phyloP scores from a whole-genome alignment of 495 filamentous ascomycete genomes.

The Penicillium cosmopolitanum region DNA sequence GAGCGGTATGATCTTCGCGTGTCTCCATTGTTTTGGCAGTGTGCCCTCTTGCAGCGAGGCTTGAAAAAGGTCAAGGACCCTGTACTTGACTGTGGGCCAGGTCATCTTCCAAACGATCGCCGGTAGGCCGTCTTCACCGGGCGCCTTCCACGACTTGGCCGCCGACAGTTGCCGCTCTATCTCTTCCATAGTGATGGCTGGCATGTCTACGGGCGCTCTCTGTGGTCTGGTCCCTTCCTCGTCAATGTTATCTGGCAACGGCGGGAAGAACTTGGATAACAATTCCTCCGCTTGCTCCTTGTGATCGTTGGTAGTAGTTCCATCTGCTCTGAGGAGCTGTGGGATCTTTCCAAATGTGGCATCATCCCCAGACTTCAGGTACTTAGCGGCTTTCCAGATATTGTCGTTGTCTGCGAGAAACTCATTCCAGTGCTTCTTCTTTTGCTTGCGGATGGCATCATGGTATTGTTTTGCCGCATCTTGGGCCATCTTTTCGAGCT shows the following conservation, averaged over 20 bases:
- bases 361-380: constrained; percentile 25
- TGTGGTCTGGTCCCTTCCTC: constrained; percentile 24
- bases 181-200: constrained; percentile 26
- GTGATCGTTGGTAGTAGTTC: constrained; percentile 23
- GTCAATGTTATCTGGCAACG: constrained; percentile 24
- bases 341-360: constrained; percentile 24
- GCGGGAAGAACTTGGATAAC: constrained; percentile 36
- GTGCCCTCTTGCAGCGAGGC: constrained; percentile 18
- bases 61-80: constrained; percentile 23
- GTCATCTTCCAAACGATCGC: constrained; percentile 33
- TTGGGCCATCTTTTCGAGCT: constrained; percentile 19
- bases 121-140: constrained; percentile 28
- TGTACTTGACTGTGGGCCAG: constrained; percentile 32
- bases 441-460: constrained; percentile 29
- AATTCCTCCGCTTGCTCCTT: constrained; percentile 27
- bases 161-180: constrained; percentile 22
- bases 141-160: constrained; percentile 27
- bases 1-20: constrained; percentile 25
- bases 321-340: constrained; percentile 20
- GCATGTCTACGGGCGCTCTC: constrained; percentile 25
- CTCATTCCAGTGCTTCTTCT: constrained; percentile 31
- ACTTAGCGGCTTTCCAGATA: constrained; percentile 32
- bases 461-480: constrained; percentile 29
- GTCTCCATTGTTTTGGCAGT: constrained; percentile 17
- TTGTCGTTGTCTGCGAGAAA: constrained; percentile 30